Evolutionary conservation across 768 basidiomycete genomes (phyloP).

Genomic region (Rhodotorula toruloides): DNA sequence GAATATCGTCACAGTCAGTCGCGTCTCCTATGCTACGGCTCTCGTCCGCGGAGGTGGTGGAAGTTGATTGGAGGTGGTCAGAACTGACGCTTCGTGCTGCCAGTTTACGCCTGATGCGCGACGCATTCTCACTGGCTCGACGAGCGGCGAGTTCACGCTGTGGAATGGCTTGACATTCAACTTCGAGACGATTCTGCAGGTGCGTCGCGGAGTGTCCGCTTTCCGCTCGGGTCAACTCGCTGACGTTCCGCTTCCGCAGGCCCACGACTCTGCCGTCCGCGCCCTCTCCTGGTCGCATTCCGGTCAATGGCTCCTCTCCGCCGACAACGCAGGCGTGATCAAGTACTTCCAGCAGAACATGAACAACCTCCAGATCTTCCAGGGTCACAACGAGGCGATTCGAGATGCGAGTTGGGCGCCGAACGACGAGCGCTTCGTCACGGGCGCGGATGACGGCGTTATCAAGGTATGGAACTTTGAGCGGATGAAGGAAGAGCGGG

Average conservation of each 20-base stretch:
- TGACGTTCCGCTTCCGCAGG: conserved; percentile 45
- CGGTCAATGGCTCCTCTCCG: conserved; percentile 85
- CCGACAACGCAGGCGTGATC: conserved; percentile 88
- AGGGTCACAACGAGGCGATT: conserved; percentile 89
- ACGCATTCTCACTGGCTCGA: conserved; percentile 86
- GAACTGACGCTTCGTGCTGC: background rate
- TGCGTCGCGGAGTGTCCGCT: conserved; percentile 52
- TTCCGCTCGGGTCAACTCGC: background rate
- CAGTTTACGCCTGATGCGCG: conserved; percentile 98
- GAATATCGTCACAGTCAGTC: conserved; percentile 81
- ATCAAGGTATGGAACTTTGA: conserved; percentile 94
- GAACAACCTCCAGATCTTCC: conserved; percentile 94
- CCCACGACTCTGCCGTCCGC: conserved; percentile 91
- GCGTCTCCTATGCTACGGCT: background rate
- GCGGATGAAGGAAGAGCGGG: conserved; percentile 79
- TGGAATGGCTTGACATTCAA: conserved; percentile 99
- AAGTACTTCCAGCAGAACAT: conserved; percentile 99
- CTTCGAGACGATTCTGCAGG: conserved; percentile 98
- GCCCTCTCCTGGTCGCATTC: conserved; percentile 84
- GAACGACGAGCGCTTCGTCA: conserved; percentile 84
- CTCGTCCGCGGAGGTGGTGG: background rate
- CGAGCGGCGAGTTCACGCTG: conserved; percentile 93
- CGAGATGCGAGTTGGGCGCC: conserved; percentile 87
- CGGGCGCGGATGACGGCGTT: conserved; percentile 90
- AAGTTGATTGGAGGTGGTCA: background rate